Base-by-base conservation (phyloP, 2,329 filamentous ascomycete genomes). In the Fusarium verticillioides region DNA sequence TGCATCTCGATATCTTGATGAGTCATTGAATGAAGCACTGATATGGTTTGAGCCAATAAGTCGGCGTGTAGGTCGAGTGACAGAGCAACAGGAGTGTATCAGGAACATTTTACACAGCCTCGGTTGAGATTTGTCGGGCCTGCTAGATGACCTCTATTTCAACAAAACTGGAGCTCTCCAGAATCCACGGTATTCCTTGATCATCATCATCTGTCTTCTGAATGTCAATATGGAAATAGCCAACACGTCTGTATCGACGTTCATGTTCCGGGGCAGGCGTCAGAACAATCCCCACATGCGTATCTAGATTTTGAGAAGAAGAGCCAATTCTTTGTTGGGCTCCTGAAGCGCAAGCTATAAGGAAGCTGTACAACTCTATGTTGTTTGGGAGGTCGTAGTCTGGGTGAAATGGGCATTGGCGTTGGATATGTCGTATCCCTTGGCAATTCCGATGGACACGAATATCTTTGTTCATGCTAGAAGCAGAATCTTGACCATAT, bases 11-110 rank as follows among this genome's bases (percentile, higher is more conserved):
- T 56, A 56, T 56, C 37, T 56, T 56, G 52, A 56, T 12, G 52
- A 43, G 19, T 40, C 52, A 30, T 32, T 56, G 16, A 56, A 56
- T 23, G 52, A 56, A 56, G 52, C 52, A 43, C 36, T 56, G 7
- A 43, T 56, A 43, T 56, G 52, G 52, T 56, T 56, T 23, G 52
- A 56, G 52, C 52, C 52, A 18, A 56, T 37, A 40, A 56, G 52
- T 19, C 19, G 26, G 26, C 52, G 52, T 32, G 26, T 56, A 30
- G 21, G 52, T 15, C 52, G 52, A 43, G 37, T 56, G 15, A 42
- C 10, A 43, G 52, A 56, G 13, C 36, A 56, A 23, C 52, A 56
- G 37, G 21, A 4, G 26, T 15, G 23, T 32, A 42, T 56, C 19
- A 43, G 52, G 13, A 56, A 43, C n/a, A 30, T 32, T 8, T 23